These are phyloP conservation scores for Hypoxylon sp. DNA, from an alignment of 2,329 filamentous ascomycete genomes.

Conservation along the genomic window DNA sequence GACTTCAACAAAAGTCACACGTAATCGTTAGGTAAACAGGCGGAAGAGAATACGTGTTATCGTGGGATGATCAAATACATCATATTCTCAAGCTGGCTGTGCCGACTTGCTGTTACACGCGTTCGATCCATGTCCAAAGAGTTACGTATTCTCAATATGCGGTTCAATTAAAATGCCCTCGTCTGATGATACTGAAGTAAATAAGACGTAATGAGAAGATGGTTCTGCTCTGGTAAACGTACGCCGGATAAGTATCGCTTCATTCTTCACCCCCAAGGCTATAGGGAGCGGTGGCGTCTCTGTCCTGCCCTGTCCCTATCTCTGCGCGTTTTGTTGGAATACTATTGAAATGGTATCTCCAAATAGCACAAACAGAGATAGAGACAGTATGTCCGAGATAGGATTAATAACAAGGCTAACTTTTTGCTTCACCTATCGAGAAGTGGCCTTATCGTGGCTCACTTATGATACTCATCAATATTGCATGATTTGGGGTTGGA, in stretches of 20 bases:
- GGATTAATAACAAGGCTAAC: constrained; percentile 4
- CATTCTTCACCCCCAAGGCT: too few relatives aligned
- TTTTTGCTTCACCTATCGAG: background rate
- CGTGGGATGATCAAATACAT: constrained; percentile 2
- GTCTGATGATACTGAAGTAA: background rate
- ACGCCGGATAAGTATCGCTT: background rate
- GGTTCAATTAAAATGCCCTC: background rate
- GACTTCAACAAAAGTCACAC: background rate
- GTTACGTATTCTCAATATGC: constrained; percentile 1
- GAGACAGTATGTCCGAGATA: background rate
- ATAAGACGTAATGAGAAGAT: background rate
- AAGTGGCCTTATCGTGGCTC: constrained; percentile 5
- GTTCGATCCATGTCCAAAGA: background rate
- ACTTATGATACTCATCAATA: constrained; percentile 13
- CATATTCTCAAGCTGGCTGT: constrained; percentile 2
- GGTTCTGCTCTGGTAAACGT: background rate
- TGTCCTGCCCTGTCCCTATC: background rate
- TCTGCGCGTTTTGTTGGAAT: background rate
- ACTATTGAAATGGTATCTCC: background rate
- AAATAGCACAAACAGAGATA: too few relatives aligned
- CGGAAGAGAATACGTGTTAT: background rate
- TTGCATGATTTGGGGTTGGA: constrained; percentile 12
- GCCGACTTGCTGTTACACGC: background rate
- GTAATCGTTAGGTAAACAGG: constrained; percentile 6
- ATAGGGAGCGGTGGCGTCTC: background rate